Percentiles rank a stretch among this genome's conserved stretches.
Evolutionary conservation across 2,329 filamentous ascomycete species (phyloP).

Genomic region (Didymosphaeria variabile): DNA sequence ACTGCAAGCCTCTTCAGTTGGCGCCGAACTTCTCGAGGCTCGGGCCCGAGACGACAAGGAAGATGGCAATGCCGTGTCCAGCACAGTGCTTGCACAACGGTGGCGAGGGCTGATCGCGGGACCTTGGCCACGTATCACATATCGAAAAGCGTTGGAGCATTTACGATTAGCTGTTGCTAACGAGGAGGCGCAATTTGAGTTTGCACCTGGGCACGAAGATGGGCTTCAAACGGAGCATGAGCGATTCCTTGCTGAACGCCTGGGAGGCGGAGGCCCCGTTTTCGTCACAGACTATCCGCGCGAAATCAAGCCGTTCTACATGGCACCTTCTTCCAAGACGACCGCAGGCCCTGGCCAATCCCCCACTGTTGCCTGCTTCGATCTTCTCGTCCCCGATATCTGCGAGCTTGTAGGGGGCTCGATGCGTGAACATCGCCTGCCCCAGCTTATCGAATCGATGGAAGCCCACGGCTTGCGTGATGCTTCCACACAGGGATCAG

Average conservation of each 20-base stretch:
- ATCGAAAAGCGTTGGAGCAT: slow-evolving; percentile 76
- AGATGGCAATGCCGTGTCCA: slow-evolving; percentile 51
- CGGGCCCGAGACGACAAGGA: slow-evolving; percentile 51
- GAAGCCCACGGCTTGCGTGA: slow-evolving; percentile 68
- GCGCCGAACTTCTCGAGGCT: slow-evolving; percentile 63
- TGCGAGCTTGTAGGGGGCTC: slow-evolving; percentile 90
- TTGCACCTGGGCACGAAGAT: slow-evolving; percentile 73
- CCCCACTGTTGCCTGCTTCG: slow-evolving; percentile 84
- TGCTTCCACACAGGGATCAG: slow-evolving; percentile 26
- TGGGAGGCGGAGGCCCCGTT: slow-evolving; percentile 74
- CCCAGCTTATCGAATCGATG: slow-evolving; percentile 76
- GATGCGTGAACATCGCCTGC: slow-evolving; percentile 82
- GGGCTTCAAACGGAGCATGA: slow-evolving; percentile 93
- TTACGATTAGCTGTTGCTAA: slow-evolving; percentile 68
- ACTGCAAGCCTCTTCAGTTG: slow-evolving; percentile 60
- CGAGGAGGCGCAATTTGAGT: slow-evolving; percentile 66
- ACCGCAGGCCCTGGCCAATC: slow-evolving; percentile 20
- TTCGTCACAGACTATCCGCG: slow-evolving; percentile 96
- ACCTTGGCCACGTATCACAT: slow-evolving; percentile 86
- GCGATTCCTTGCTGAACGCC: slow-evolving; percentile 76
- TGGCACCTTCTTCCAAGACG: slow-evolving; percentile 62
- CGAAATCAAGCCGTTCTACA: slow-evolving; percentile 91
- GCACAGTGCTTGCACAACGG: slow-evolving; percentile 67
- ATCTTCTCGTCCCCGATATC: slow-evolving; percentile 84
- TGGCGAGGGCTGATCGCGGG: slow-evolving; percentile 77